Percentiles rank a stretch among this genome's conserved stretches.
These are phyloP conservation scores for Alloteropsis semialata DNA, from an alignment of 176 grass and related monocot genomes.

Conservation along the genomic window DNA sequence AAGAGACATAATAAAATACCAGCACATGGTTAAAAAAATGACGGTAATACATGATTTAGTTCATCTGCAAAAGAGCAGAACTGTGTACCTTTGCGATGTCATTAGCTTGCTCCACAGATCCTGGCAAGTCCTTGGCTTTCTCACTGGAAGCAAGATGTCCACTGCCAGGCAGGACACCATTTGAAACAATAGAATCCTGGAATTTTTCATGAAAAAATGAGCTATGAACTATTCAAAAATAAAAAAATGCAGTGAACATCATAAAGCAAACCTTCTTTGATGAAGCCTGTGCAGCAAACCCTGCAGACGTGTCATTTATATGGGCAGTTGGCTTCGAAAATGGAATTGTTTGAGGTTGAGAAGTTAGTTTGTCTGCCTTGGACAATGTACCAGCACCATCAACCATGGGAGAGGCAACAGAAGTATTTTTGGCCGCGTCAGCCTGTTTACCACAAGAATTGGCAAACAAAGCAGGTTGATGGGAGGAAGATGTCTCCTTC, in stretches of 20 bases:
- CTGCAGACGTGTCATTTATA: not conserved
- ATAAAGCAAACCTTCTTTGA: slow-evolving; percentile 28
- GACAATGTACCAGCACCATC: not conserved
- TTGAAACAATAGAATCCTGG: slow-evolving; percentile 39
- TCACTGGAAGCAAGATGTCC: not conserved
- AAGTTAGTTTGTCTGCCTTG: slow-evolving; percentile 2
- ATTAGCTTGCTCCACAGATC: slow-evolving; percentile 23
- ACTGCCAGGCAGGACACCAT: not conserved
- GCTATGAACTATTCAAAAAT: not conserved
- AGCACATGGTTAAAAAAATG: not conserved
- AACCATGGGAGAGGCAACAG: not conserved
- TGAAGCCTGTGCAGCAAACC: not conserved
- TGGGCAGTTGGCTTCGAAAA: slow-evolving; percentile 6
- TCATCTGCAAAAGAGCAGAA: not conserved
- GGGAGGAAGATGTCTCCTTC: not conserved
- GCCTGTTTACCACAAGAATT: slow-evolving; percentile 4
- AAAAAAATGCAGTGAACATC: not conserved
- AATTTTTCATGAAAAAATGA: slow-evolving; percentile 4
- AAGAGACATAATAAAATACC: not conserved
- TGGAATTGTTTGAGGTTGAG: slow-evolving; percentile 17
- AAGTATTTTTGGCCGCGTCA: not conserved
- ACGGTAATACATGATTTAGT: not conserved
- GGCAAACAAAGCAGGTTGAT: slow-evolving; percentile 3
- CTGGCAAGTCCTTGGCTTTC: not conserved
- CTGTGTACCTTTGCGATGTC: not conserved